Percentiles rank a stretch among this genome's conserved stretches.
Conservation (phyloP, 805 yeast species). For the Grigorovia yakushimaensis region DNA sequence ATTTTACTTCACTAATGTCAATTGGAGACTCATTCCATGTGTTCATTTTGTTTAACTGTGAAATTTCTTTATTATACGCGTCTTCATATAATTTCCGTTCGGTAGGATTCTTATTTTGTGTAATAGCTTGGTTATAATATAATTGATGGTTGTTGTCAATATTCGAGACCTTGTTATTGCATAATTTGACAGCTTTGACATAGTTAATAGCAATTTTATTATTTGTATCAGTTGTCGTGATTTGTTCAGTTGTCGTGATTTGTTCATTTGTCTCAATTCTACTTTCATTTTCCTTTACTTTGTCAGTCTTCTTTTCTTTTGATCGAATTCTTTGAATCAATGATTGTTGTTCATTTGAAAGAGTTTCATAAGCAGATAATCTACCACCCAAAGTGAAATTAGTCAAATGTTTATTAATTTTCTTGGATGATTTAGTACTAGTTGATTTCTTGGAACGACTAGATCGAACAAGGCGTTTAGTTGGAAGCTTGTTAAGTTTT, state of each 20-base stretch:
- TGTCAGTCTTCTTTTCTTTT: not conserved
- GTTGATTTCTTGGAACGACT: too few relatives aligned
- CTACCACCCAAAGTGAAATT: not conserved
- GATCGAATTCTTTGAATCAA: not conserved
- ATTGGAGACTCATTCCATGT: not conserved
- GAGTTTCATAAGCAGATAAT: not conserved
- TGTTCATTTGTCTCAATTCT: not conserved
- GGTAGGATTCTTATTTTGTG: not conserved
- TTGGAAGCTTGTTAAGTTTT: too few relatives aligned
- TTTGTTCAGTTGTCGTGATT: too few relatives aligned
- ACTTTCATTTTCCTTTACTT: not conserved
- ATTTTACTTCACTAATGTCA: not conserved
- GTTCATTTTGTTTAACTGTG: constrained; percentile 3
- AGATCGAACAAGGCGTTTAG: too few relatives aligned
- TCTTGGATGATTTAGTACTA: too few relatives aligned
- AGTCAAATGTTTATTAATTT: too few relatives aligned
- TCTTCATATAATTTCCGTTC: constrained; percentile 1
- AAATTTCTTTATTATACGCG: constrained; percentile 8
- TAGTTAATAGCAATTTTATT: not conserved
- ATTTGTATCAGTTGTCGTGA: not conserved
- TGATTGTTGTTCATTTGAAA: not conserved
- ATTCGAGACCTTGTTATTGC: not conserved
- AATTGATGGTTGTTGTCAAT: not conserved
- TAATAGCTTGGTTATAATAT: not conserved
- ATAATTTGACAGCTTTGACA: not conserved